Base-by-base conservation (phyloP, 2,329 filamentous ascomycete genomes). In the Gremmenia infestans region DNA sequence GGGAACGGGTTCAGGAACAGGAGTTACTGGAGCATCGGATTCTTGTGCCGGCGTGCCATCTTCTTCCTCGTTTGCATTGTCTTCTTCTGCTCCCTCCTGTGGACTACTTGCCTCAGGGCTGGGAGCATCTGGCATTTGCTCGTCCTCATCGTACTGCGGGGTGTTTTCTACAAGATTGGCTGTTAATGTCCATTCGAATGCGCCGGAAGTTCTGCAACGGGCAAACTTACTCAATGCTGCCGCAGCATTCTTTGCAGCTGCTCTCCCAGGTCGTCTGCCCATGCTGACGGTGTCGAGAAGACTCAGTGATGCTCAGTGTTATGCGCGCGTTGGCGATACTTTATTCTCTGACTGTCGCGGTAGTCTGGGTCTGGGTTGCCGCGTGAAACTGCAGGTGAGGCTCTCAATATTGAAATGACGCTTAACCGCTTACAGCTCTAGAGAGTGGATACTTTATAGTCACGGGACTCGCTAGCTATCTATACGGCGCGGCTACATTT, bases 171-270 rank as follows among this genome's bases (percentile, higher is more conserved):
- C 25, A 57, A 50, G 43, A n/a, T 40, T 53, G 36, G 48, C 15
- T 50, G 50, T 43, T 47, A 43, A 39, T 37, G 28, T 32, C 28
- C 9, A 11, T 32, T 46, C 22, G 32, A 7, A 61, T 63, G 61
- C 61, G 60, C 61, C 59, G 48, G 53, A 53, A 39, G 42, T 22
- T 59, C 4, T 59, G 11, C 14, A 39, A 32, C 19, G 47, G 25
- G 57, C 51, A 59, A 54, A 72, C 77, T 68, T 72, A 81, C 78
- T 78, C 63, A 81, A 71, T 61, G 78, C 78, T 60, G 77, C 78
- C 59, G 78, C 76, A 58, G 78, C 78, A 67, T 76, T 77, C 70
- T 77, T 79, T 47, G 78, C 78, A 60, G 78, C 78, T 62, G 78
- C 77, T 71, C 78, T 76, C 60, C 78, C 78, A 61, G 78, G 78